A percentile compares a stretch with the other conserved stretches of the same genome.
Evolutionary conservation across 2,329 filamentous ascomycete species (phyloP).

Genomic region (Bimuria novae-zelandiae): DNA sequence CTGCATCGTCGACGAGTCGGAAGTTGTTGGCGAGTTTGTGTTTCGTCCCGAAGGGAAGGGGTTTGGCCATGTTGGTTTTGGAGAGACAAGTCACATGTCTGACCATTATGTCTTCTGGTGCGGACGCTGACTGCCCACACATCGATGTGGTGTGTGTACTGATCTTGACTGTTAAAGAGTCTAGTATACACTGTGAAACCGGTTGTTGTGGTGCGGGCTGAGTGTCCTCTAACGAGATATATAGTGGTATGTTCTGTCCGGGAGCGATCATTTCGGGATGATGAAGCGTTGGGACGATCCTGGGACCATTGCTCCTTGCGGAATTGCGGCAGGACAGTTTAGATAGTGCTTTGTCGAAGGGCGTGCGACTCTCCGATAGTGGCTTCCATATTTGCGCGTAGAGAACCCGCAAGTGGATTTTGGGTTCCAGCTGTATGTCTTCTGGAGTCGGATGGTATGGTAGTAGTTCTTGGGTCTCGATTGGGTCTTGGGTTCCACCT

Average conservation of each 20-base stretch:
- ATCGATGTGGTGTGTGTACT: constrained; percentile 39
- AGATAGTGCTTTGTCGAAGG: constrained; percentile 28
- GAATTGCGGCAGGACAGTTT: constrained; percentile 23
- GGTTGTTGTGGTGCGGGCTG: constrained; percentile 19
- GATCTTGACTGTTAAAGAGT: constrained; percentile 34
- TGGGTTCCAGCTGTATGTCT: constrained; percentile 20
- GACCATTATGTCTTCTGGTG: constrained; percentile 35
- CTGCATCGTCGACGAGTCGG: constrained; percentile 37
- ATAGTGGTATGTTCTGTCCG: constrained; percentile 39
- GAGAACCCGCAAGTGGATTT: constrained; percentile 28
- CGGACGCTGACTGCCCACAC: constrained; percentile 29
- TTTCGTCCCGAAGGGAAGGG: constrained; percentile 25
- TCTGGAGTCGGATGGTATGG: constrained; percentile 31
- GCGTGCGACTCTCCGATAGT: constrained; percentile 16
- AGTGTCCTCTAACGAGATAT: constrained; percentile 29
- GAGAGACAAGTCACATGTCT: constrained; percentile 41
- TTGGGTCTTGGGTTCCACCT: constrained; percentile 16
- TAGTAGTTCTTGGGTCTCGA: constrained; percentile 30
- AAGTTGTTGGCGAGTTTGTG: constrained; percentile 35
- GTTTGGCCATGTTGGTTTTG: constrained; percentile 27
- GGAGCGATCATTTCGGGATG: constrained; percentile 36
- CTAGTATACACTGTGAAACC: constrained; percentile 31
- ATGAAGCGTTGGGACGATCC: constrained; percentile 37
- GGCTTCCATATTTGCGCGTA: constrained; percentile 38
- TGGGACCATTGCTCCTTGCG: constrained; percentile 17